phyloP scores from a whole-genome alignment of 805 yeast genomes.

The Suhomyces tanzawaensis region DNA sequence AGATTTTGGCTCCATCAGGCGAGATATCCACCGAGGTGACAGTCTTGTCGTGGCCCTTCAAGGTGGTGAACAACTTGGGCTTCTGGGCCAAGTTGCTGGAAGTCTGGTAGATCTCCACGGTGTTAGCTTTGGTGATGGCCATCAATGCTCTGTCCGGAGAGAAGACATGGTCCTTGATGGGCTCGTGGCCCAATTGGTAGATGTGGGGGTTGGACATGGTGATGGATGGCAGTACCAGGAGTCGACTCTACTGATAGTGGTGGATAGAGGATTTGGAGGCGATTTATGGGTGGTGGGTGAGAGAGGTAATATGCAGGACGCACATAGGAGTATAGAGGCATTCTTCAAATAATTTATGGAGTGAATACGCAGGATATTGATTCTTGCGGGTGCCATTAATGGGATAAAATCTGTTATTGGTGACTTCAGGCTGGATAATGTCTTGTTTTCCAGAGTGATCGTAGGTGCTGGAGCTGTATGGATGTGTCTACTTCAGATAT shows the following conservation, averaged over 20 bases:
- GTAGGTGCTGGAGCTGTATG: too few species aligned
- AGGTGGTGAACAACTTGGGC: slow-evolving; percentile 62
- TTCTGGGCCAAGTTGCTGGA: slow-evolving; percentile 33
- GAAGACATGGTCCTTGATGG: slow-evolving; percentile 90
- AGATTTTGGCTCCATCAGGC: slow-evolving; percentile 73
- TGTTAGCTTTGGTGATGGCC: slow-evolving; percentile 79
- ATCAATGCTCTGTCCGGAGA: slow-evolving; percentile 60
- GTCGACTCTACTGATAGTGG: slow-evolving; percentile 24
- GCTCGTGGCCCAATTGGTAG: slow-evolving; percentile 73
- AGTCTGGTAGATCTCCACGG: slow-evolving; percentile 71
- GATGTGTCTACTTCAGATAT: too few species aligned
- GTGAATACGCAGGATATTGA: too few species aligned
- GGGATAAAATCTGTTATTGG: too few species aligned
- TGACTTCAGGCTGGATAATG: too few species aligned
- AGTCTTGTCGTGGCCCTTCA: slow-evolving; percentile 86
- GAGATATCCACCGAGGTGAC: slow-evolving; percentile 95
- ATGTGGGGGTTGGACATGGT: slow-evolving; percentile 33
- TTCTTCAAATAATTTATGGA: too few species aligned
- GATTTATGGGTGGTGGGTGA: too few species aligned
- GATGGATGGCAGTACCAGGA: slow-evolving; percentile 13
- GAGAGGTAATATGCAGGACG: too few species aligned
- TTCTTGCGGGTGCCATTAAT: too few species aligned
- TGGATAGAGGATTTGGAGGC: too few species aligned
- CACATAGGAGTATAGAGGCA: too few species aligned
- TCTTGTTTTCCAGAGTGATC: too few species aligned